Percentiles rank a stretch among this genome's conserved stretches.
phyloP scores from a whole-genome alignment of 2,329 filamentous ascomycete genomes.

The Teratosphaeria destructans region DNA sequence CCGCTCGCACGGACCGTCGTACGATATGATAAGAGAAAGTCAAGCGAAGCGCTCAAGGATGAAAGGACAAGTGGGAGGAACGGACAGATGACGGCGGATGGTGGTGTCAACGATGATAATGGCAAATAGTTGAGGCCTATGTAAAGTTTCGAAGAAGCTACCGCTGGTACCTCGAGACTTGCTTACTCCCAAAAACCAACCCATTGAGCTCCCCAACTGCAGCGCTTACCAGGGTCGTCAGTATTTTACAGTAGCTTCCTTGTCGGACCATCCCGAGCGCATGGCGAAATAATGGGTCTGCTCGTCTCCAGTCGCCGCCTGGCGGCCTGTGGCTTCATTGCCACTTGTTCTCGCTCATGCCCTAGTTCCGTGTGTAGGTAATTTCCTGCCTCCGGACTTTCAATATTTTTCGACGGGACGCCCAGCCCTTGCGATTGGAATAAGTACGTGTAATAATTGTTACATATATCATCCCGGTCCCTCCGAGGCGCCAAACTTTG shows the following conservation, averaged over 20 bases:
- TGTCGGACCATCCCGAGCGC: background rate
- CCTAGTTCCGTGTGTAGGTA: background rate
- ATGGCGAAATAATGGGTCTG: background rate
- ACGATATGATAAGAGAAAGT: background rate
- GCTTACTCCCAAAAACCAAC: background rate
- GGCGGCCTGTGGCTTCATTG: background rate
- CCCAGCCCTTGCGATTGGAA: background rate
- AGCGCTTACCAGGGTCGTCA: background rate
- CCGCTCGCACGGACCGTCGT: background rate
- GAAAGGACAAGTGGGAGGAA: background rate
- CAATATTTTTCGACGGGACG: background rate
- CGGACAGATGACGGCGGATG: background rate
- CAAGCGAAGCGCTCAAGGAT: background rate
- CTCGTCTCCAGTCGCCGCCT: background rate
- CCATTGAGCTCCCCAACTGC: background rate
- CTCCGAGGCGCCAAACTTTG: background rate
- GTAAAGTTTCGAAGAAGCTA: background rate
- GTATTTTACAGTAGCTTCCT: background rate
- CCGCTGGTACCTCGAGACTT: background rate
- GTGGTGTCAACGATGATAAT: background rate
- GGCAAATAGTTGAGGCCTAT: background rate
- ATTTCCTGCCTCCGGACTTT: background rate
- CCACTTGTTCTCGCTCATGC: background rate
- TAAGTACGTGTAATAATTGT: no score
- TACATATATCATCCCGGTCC: background rate